phyloP scores from a whole-genome alignment of 257 asterid genomes.

The Ilex asprella region DNA sequence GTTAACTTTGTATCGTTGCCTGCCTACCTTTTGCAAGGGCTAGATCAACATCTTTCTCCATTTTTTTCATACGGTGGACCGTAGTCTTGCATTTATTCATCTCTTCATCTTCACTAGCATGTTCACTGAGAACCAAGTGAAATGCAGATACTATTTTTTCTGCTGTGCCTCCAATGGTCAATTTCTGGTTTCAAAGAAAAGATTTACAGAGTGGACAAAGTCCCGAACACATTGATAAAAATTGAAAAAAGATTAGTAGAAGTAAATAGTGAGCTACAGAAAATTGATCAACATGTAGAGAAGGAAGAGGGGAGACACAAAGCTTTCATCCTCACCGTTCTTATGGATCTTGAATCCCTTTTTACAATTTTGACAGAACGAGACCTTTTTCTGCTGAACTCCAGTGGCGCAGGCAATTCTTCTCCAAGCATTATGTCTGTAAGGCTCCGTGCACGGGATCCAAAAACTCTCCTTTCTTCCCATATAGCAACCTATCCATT shows the following conservation, averaged over 20 bases:
- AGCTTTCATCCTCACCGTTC: conserved; percentile 46
- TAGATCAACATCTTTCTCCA: conserved; percentile 64
- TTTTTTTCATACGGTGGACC: conserved; percentile 57
- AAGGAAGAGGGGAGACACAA: background rate
- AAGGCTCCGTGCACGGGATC: conserved; percentile 61
- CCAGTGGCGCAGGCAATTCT: conserved; percentile 68
- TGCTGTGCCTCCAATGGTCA: conserved; percentile 74
- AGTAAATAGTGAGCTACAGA: conserved; percentile 9
- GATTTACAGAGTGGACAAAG: background rate
- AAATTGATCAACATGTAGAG: too few species aligned
- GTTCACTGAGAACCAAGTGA: conserved; percentile 57
- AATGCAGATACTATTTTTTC: conserved; percentile 87
- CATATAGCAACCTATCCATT: conserved; percentile 64
- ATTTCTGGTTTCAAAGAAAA: conserved; percentile 46
- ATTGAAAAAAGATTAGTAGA: background rate
- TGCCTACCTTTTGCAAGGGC: conserved; percentile 57
- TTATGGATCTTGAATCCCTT: conserved; percentile 79
- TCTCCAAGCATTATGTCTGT: conserved; percentile 77
- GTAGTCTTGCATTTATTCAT: conserved; percentile 71
- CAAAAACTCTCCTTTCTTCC: conserved; percentile 92
- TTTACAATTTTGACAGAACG: conserved; percentile 72
- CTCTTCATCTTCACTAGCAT: conserved; percentile 65
- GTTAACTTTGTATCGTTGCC: background rate
- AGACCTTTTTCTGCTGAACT: conserved; percentile 63
- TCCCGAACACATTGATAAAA: background rate